These are phyloP conservation scores for Athelia psychrophila DNA, from an alignment of 1,284 basidiomycete genomes.

Conservation along the genomic window DNA sequence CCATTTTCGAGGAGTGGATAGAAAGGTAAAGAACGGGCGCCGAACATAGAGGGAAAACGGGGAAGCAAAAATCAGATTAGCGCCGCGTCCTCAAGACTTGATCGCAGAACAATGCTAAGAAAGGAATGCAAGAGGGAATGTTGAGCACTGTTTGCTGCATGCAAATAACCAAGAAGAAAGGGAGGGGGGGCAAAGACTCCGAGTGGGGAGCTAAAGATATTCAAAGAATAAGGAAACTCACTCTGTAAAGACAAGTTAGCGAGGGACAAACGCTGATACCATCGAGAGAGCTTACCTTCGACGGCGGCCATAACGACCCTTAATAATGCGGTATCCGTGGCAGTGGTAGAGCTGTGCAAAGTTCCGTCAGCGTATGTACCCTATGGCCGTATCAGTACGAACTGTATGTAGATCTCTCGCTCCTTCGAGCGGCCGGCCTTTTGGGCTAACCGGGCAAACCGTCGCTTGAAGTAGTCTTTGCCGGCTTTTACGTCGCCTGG, in stretches of 20 bases:
- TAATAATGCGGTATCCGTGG: conserved; percentile 90
- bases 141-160: conserved; percentile 14
- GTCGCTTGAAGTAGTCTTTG: conserved; percentile 86
- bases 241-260: conserved; percentile 45
- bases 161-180: conserved; percentile 1
- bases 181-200: conserved; percentile 1
- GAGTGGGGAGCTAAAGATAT: conserved; percentile 15
- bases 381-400: conserved; percentile 29
- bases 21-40: conserved; percentile 13
- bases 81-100: conserved; percentile 54
- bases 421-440: conserved; percentile 83
- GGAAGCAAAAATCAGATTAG: conserved; percentile 41
- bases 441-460: conserved; percentile 81
- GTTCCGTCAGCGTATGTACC: background rate
- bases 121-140: conserved; percentile 18
- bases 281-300: conserved; percentile 59
- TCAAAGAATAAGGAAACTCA: conserved; percentile 58
- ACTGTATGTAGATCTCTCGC: conserved; percentile 89
- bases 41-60: conserved; percentile 7
- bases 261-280: conserved; percentile 5
- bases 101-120: conserved; percentile 56
- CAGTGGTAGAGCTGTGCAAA: conserved; percentile 78
- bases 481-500: conserved; percentile 69
- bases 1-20: conserved; percentile 4
- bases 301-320: conserved; percentile 93